Evolutionary conservation across 2,329 filamentous ascomycete genomes (phyloP).

Genomic region (Fusarium staphyleae): DNA sequence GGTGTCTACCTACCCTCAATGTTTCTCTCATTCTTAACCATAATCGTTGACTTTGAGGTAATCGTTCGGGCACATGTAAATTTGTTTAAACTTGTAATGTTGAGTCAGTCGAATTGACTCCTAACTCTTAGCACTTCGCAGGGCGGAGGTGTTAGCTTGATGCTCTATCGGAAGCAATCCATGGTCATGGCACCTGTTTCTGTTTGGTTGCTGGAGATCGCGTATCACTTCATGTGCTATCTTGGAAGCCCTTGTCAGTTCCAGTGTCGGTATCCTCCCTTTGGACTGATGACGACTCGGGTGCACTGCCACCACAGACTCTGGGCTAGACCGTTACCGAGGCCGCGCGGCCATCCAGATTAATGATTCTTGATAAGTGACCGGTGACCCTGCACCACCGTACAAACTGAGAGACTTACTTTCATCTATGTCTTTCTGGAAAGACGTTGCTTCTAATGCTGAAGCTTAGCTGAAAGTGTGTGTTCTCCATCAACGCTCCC

Average conservation of each 20-base stretch:
- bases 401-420: neutral
- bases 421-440: too few species aligned
- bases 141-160: too few species aligned
- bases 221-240: neutral
- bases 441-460: constrained; percentile 4
- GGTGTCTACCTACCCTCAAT: too few species aligned
- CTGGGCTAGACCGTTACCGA: constrained; percentile 28
- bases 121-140: too few species aligned
- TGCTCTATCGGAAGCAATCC: too few species aligned
- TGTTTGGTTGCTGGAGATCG: neutral
- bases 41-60: too few species aligned
- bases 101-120: too few species aligned
- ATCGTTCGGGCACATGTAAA: too few species aligned
- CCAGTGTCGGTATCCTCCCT: neutral
- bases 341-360: constrained; percentile 32
- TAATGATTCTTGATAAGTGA: neutral
- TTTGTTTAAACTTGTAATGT: too few species aligned
- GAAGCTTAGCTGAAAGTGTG: neutral
- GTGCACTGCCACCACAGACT: constrained; percentile 36
- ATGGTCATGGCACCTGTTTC: too few species aligned
- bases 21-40: too few species aligned
- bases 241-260: neutral
- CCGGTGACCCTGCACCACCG: neutral
- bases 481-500: neutral
- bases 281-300: constrained; percentile 23